These are phyloP conservation scores for Xylaria arbuscula DNA, from an alignment of 2,329 filamentous ascomycete species.

Conservation along the genomic window DNA sequence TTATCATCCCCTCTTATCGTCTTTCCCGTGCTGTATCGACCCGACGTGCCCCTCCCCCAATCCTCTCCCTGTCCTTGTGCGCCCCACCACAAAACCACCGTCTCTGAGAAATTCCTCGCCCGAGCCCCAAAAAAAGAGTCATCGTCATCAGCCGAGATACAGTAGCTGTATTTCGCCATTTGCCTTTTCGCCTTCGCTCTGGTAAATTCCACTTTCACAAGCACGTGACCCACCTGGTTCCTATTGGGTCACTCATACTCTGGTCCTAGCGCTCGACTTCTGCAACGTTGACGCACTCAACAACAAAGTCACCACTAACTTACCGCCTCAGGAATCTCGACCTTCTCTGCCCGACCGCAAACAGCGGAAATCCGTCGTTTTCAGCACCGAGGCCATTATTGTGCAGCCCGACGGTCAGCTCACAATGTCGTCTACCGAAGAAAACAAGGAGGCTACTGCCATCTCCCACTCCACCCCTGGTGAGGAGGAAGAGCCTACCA, in stretches of 20 bases:
- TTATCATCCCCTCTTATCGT: constrained; percentile 3
- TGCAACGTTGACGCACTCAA: background rate
- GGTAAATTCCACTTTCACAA: constrained; percentile 13
- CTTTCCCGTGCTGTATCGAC: background rate
- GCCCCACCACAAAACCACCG: constrained; percentile 39
- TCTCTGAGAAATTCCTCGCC: constrained; percentile 35
- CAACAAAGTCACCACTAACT: constrained; percentile 26
- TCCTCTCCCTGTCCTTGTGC: constrained; percentile 21
- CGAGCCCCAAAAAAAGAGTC: constrained; percentile 38
- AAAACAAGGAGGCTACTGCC: constrained; percentile 79
- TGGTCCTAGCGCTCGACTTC: background rate
- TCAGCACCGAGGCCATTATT: constrained; percentile 86
- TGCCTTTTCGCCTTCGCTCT: constrained; percentile 1
- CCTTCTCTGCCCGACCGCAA: constrained; percentile 66
- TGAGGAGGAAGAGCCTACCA: constrained; percentile 51
- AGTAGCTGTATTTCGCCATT: constrained; percentile 3
- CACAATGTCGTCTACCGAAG: constrained; percentile 77
- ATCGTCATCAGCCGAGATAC: constrained; percentile 32
- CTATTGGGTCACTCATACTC: constrained; percentile 10
- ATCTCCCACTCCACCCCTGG: constrained; percentile 70
- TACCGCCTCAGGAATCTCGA: constrained; percentile 40
- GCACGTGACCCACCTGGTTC: constrained; percentile 31
- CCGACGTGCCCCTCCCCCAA: constrained; percentile 35
- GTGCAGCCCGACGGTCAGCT: constrained; percentile 92
- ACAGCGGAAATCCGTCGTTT: constrained; percentile 92